These are phyloP conservation scores for Collybia nuda DNA, from an alignment of 768 basidiomycete species.

Conservation along the genomic window DNA sequence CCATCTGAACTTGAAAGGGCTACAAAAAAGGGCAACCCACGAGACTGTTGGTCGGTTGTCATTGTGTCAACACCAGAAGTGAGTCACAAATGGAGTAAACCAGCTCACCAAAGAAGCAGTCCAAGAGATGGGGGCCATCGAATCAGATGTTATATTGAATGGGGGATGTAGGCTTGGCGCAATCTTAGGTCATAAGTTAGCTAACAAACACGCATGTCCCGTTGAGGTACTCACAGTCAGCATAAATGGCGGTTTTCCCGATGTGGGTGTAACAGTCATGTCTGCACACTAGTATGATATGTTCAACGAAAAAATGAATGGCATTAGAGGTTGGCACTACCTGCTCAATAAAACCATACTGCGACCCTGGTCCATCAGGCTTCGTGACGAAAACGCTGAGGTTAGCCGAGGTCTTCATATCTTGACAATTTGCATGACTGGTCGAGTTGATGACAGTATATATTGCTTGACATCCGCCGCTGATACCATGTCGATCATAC, in stretches of 20 bases:
- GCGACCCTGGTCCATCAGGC: slow-evolving; percentile 37
- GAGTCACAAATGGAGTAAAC: background rate
- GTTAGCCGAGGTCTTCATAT: slow-evolving; percentile 33
- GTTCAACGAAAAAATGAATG: background rate
- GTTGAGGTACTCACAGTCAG: slow-evolving; percentile 35
- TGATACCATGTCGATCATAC: slow-evolving; percentile 45
- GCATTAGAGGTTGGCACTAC: slow-evolving; percentile 16
- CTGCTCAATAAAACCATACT: slow-evolving; percentile 46
- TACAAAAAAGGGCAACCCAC: slow-evolving; percentile 49
- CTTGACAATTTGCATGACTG: slow-evolving; percentile 35
- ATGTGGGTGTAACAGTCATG: slow-evolving; percentile 38
- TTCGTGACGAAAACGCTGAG: slow-evolving; percentile 35
- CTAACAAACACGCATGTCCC: background rate
- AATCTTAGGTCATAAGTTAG: slow-evolving; percentile 28
- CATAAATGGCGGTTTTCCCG: slow-evolving; percentile 47
- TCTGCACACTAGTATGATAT: slow-evolving; percentile 41
- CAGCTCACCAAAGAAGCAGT: slow-evolving; percentile 35
- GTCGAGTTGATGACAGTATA: slow-evolving; percentile 48
- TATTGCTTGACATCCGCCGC: slow-evolving; percentile 52
- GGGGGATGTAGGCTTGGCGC: slow-evolving; percentile 52
- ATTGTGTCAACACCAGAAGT: background rate
- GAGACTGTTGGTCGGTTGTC: slow-evolving; percentile 27
- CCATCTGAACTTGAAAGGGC: slow-evolving; percentile 46
- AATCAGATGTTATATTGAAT: slow-evolving; percentile 45
- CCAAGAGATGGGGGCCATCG: slow-evolving; percentile 35